These are phyloP conservation scores for Hypericum perforatum DNA, from an alignment of 345 rosid species.

Conservation along the genomic window DNA sequence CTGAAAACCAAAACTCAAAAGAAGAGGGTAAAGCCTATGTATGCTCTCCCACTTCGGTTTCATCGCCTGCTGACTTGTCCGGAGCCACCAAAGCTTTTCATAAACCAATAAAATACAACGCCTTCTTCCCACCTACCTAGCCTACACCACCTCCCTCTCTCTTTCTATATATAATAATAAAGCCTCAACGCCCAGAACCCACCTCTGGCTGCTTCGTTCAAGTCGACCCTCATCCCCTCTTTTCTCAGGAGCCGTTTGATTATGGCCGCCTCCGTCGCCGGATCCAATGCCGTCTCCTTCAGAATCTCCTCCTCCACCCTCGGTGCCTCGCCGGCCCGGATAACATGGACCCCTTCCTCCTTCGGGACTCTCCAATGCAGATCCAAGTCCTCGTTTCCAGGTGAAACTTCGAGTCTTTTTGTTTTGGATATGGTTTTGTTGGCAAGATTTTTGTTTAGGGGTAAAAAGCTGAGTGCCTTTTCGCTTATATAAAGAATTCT, in stretches of 20 bases:
- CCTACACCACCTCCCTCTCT: neutral
- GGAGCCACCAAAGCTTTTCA: slow-evolving; percentile 29
- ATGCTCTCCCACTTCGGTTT: slow-evolving; percentile 15
- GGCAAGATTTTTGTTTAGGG: too few relatives aligned
- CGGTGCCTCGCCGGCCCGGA: slow-evolving; percentile 5
- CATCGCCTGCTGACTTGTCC: slow-evolving; percentile 25
- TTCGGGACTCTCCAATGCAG: slow-evolving; percentile 33
- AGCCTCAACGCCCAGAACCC: neutral
- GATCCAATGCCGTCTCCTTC: slow-evolving; percentile 39
- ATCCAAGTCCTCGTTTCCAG: slow-evolving; percentile 39
- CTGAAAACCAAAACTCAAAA: too few relatives aligned
- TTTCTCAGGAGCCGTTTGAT: slow-evolving; percentile 18
- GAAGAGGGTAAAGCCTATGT: neutral
- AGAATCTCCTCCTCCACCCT: slow-evolving; percentile 28
- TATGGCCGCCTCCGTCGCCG: slow-evolving; percentile 43
- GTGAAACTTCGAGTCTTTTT: slow-evolving; percentile 21
- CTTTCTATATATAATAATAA: slow-evolving; percentile 6
- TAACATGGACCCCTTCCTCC: slow-evolving; percentile 22
- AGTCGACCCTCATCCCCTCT: slow-evolving; percentile 14
- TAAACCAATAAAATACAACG: neutral
- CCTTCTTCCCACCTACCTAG: too few relatives aligned
- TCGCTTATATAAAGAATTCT: neutral
- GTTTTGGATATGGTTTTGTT: neutral
- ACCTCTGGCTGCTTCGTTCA: slow-evolving; percentile 30
- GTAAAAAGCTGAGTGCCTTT: too few relatives aligned